Evolutionary conservation across 495 filamentous ascomycete genomes (phyloP).

Genomic region (Durotheca rogersii): DNA sequence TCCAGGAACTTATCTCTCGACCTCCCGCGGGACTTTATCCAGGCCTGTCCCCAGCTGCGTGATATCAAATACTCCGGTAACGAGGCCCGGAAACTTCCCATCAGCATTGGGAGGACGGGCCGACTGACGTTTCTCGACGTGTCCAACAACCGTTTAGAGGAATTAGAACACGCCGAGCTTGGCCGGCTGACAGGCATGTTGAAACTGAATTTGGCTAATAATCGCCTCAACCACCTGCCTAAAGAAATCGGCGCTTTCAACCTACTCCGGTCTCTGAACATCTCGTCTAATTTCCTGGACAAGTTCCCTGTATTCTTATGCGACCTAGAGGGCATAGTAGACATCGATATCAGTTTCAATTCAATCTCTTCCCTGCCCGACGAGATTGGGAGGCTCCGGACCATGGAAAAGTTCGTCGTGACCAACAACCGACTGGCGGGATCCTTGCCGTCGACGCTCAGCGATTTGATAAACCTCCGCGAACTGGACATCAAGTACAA

Average conservation of each 20-base stretch:
- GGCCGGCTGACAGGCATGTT: slow-evolving; percentile 61
- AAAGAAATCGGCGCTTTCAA: slow-evolving; percentile 76
- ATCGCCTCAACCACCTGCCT: slow-evolving; percentile 75
- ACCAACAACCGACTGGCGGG: slow-evolving; percentile 89
- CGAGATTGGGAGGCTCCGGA: slow-evolving; percentile 72
- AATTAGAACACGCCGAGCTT: slow-evolving; percentile 80
- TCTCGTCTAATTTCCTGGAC: slow-evolving; percentile 89
- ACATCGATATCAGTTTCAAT: slow-evolving; percentile 98
- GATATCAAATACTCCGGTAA: slow-evolving; percentile 95
- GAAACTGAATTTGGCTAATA: slow-evolving; percentile 91
- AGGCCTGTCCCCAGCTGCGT: slow-evolving; percentile 83
- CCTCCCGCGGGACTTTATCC: slow-evolving; percentile 94
- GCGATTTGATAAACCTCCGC: slow-evolving; percentile 70
- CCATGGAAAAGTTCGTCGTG: slow-evolving; percentile 85
- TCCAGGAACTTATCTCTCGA: slow-evolving; percentile 90
- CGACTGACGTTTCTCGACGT: slow-evolving; percentile 86
- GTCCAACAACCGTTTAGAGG: slow-evolving; percentile 88
- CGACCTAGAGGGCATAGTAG: slow-evolving; percentile 76
- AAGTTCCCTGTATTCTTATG: slow-evolving; percentile 83
- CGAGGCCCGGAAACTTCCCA: slow-evolving; percentile 82
- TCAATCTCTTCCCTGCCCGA: slow-evolving; percentile 71
- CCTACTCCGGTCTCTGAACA: slow-evolving; percentile 74
- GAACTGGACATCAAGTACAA: slow-evolving; percentile 96
- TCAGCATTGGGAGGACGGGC: slow-evolving; percentile 78
- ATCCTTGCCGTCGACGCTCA: slow-evolving; percentile 67